Evolutionary conservation across 345 rosid species (phyloP).

Genomic region (Eutrema japonicum): DNA sequence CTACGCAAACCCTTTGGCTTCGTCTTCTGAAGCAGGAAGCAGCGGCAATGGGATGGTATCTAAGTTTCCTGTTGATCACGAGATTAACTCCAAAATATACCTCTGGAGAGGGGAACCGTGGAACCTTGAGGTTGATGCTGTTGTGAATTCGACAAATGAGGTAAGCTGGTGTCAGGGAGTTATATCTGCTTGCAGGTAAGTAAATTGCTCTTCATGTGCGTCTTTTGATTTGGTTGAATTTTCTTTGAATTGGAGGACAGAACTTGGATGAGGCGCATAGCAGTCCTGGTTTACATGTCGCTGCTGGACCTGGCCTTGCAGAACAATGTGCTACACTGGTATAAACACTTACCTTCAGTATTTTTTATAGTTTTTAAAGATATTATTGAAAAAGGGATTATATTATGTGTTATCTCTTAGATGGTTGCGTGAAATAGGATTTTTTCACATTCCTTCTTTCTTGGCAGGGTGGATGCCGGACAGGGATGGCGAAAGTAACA

Average conservation of each 20-base stretch:
- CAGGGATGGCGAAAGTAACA: slow-evolving; percentile 97
- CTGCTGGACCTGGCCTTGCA: slow-evolving; percentile 96
- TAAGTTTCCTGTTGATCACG: slow-evolving; percentile 87
- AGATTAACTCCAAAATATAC: slow-evolving; percentile 79
- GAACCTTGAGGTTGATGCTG: slow-evolving; percentile 98
- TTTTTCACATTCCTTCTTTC: slow-evolving; percentile 32
- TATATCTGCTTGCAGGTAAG: neutral
- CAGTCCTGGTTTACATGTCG: slow-evolving; percentile 91
- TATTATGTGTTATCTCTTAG: neutral
- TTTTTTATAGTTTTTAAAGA: neutral
- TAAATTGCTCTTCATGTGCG: neutral
- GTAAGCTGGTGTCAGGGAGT: slow-evolving; percentile 46
- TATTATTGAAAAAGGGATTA: neutral
- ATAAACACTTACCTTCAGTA: slow-evolving; percentile 18
- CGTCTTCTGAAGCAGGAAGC: slow-evolving; percentile 54
- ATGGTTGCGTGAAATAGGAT: neutral
- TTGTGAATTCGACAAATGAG: slow-evolving; percentile 98
- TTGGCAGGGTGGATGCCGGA: slow-evolving; percentile 93
- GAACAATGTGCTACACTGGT: slow-evolving; percentile 94
- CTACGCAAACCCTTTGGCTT: slow-evolving; percentile 75
- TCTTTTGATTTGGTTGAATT: slow-evolving; percentile 16
- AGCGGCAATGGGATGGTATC: slow-evolving; percentile 64
- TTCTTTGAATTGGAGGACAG: slow-evolving; percentile 52
- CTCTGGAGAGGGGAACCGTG: slow-evolving; percentile 97
- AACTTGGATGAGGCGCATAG: slow-evolving; percentile 90